A percentile compares a stretch with the other conserved stretches of the same genome.
phyloP scores from a whole-genome alignment of 495 filamentous ascomycete species.

The Physcia stellaris region DNA sequence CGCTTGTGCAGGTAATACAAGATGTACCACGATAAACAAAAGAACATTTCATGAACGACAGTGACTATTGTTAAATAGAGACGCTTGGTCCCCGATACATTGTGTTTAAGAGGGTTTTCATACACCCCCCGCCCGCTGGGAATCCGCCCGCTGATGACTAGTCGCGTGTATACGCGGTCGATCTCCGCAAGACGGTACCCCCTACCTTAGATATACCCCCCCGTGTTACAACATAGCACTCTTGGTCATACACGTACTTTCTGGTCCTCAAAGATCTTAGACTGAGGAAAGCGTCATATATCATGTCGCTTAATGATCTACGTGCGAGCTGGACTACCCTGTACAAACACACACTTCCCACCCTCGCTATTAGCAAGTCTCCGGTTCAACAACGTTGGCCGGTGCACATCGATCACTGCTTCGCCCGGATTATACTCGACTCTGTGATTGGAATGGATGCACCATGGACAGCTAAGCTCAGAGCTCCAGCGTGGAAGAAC shows the following conservation, averaged over 20 bases:
- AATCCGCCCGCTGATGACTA: too few species aligned
- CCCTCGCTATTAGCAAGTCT: constrained; percentile 6
- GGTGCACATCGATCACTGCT: constrained; percentile 25
- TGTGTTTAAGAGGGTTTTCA: too few species aligned
- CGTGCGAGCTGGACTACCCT: constrained; percentile 5
- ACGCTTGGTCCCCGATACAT: too few species aligned
- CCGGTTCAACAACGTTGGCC: constrained; percentile 20
- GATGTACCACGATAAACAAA: too few species aligned
- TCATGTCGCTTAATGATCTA: constrained; percentile 1
- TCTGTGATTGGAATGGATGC: constrained; percentile 19
- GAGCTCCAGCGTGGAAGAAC: constrained; percentile 17
- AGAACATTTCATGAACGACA: too few species aligned
- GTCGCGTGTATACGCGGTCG: too few species aligned
- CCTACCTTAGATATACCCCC: too few species aligned
- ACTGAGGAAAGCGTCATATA: neutral
- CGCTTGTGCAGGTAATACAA: neutral
- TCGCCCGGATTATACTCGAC: constrained; percentile 25
- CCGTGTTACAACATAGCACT: neutral
- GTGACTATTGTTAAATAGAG: too few species aligned
- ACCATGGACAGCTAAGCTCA: constrained; percentile 14
- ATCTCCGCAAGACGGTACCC: too few species aligned
- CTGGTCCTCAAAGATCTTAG: neutral
- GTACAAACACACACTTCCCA: constrained; percentile 8
- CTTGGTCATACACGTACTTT: neutral
- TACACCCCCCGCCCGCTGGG: too few species aligned